Base-by-base conservation (phyloP, 129 eudicot species). In the Artemisia tridentata region DNA sequence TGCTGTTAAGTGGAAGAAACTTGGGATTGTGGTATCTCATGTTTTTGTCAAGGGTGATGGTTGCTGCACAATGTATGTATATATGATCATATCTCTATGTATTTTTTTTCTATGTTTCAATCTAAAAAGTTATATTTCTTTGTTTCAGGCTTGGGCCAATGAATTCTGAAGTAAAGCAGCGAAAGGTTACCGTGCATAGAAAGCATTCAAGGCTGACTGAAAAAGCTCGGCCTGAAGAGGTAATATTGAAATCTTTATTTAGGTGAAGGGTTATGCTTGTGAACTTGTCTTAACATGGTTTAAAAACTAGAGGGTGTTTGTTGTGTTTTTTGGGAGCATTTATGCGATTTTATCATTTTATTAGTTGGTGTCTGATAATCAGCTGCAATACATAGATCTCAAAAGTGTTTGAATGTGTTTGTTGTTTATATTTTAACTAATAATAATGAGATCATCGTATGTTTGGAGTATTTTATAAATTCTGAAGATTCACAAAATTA, bases 131-230 rank as follows among this genome's bases (percentile, higher is more conserved):
- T 1, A 17, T 55, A 7, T 57, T 29, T 70, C 57, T 61, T 57
- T 20, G 11, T 34, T 76, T 8, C 84, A 95, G 99, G 97, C 81
- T 95, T 85, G 99, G 99, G 21, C 99, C 99, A 5, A 90, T 90
- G 99, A 83, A 78, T 78, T 79, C 84, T 69, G 96, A 95, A 75
- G 21, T 89, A 16, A 95, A 90, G 85, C 97, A 84, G 71, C 86
- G 96, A 17, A 90, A 83, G 65, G 51, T 61, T 72, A 82, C 23
- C 41, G 85, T 69, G 41, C 93, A 66, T 21, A 84, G 79, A 79
- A 90, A 68, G 73, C 96, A 76, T 55, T 64, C 78, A 68, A 88
- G 61, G 80, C 88, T 85, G 20, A 71, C 93, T 1, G 93, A 80
- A 71, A 79, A 69, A 29, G 84, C 88, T 38, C 82, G 81, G 0